Evolutionary conservation across 805 yeast species (phyloP).

Genomic region (Sungouiozyma intestinalis): DNA sequence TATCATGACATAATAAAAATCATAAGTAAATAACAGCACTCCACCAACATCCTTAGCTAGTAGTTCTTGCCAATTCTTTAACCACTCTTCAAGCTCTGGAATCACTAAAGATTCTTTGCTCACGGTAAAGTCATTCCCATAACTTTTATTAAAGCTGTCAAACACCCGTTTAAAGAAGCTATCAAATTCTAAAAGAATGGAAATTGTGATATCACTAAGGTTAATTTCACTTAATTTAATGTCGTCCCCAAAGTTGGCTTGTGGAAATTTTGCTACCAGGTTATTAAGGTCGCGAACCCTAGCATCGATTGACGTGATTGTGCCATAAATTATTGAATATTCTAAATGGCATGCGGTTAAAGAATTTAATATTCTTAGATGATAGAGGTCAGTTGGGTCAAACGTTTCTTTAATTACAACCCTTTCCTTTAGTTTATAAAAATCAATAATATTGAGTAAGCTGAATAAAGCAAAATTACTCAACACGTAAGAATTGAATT

Average conservation of each 20-base stretch:
- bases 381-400: conserved; percentile 37
- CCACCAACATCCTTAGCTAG: conserved; percentile 40
- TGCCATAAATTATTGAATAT: conserved; percentile 40
- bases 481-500: conserved; percentile 42
- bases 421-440: conserved; percentile 32
- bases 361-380: conserved; percentile 44
- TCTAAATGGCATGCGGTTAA: conserved; percentile 43
- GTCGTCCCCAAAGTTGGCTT: conserved; percentile 43
- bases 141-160: conserved; percentile 4
- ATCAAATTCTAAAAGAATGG: conserved; percentile 21
- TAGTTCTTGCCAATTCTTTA: conserved; percentile 34
- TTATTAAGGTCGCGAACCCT: conserved; percentile 31
- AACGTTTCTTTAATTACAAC: conserved; percentile 22
- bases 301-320: conserved; percentile 20
- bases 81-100: conserved; percentile 37
- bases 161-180: conserved; percentile 16
- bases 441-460: conserved; percentile 37
- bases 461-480: conserved; percentile 44
- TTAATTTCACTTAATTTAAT: conserved; percentile 43
- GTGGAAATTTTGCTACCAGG: conserved; percentile 38
- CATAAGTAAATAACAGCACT: conserved; percentile 37
- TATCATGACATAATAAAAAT: conserved; percentile 39
- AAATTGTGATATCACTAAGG: conserved; percentile 28
- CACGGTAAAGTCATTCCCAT: background rate
- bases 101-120: conserved; percentile 11